Evolutionary conservation across 495 filamentous ascomycete genomes (phyloP), one percentile per base, ranked within the genome.

Genomic region (Haplographium delicatum): DNA sequence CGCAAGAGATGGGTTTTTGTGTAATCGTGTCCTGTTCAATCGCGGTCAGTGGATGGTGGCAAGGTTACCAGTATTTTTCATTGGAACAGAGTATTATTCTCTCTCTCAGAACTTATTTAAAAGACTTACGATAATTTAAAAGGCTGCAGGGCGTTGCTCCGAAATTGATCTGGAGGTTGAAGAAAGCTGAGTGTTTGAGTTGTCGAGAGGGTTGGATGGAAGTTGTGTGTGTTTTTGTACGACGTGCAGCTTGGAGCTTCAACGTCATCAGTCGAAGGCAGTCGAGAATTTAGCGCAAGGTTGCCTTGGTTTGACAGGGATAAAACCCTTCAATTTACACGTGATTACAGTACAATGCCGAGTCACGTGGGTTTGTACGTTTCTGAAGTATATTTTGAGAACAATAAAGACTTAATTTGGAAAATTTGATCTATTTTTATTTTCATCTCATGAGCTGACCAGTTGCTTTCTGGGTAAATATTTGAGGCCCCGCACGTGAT

Each of bases 1-100:
- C 5, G 4, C 13, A 13, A n/a, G 23, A 31, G 25, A 15, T 13
- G 19, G 19, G 28, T 13, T 44, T 15, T 16, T 47, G n/a, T 41
- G 9, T 22, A 47, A 33, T 50, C 30, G 57, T 56, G 53, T 50
- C 49, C 53, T 55, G 24, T 45, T 59, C 24, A 27, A 43, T 50
- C 28, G 28, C 33, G 22, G 45, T 58, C 33, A 58, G 50, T 46
- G 33, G 23, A 38, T 48, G 41, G 44, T 53, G 41, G 16, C 23
- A 31, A 53, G 50, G 50, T 42, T 45, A 15, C 50, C 9, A 18
- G 5, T 33, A 15, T 19, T 4, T 18, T 8, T 41, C 26, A 13
- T 20, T 10, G 22, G 31, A 35, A 31, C 37, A 43, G 3, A 20
- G 13, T 16, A 23, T n/a, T 31, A 24, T 10, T n/a, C 28, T 31